phyloP scores from a whole-genome alignment of 2,329 filamentous ascomycete genomes.

The Eutypella sp. region DNA sequence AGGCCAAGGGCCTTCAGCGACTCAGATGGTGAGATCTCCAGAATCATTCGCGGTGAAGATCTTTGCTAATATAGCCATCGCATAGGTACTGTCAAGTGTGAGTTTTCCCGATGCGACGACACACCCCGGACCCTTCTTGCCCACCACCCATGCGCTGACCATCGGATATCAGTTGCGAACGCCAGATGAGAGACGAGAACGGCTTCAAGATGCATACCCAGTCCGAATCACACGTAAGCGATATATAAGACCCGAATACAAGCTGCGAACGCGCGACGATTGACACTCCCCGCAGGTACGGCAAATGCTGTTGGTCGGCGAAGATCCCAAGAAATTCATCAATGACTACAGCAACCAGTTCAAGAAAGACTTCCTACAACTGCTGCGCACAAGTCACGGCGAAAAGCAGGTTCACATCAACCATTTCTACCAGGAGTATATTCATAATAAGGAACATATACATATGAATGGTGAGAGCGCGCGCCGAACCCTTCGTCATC shows the following conservation, averaged over 20 bases:
- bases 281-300: constrained; percentile 45
- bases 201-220: constrained; percentile 87
- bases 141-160: no score
- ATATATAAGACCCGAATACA: constrained; percentile 2
- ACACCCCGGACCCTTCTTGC: no score
- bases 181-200: constrained; percentile 78
- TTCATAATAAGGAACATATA: constrained; percentile 78
- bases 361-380: constrained; percentile 68
- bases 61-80: not conserved
- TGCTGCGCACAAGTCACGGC: constrained; percentile 78
- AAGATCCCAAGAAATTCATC: constrained; percentile 80
- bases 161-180: constrained; percentile 56
- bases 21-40: constrained; percentile 62
- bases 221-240: constrained; percentile 66
- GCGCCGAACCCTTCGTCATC: not conserved
- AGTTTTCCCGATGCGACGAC: no score
- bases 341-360: constrained; percentile 80
- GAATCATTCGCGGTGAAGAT: no score
- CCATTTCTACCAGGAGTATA: constrained; percentile 93
- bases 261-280: not conserved
- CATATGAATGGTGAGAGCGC: constrained; percentile 76
- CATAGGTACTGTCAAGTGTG: constrained; percentile 63
- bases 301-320: constrained; percentile 82
- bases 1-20: constrained; percentile 70
- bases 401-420: constrained; percentile 89